Evolutionary conservation across 768 basidiomycete genomes (phyloP), one percentile per base, ranked within the genome.

Genomic region (Boletus barrowsii): DNA sequence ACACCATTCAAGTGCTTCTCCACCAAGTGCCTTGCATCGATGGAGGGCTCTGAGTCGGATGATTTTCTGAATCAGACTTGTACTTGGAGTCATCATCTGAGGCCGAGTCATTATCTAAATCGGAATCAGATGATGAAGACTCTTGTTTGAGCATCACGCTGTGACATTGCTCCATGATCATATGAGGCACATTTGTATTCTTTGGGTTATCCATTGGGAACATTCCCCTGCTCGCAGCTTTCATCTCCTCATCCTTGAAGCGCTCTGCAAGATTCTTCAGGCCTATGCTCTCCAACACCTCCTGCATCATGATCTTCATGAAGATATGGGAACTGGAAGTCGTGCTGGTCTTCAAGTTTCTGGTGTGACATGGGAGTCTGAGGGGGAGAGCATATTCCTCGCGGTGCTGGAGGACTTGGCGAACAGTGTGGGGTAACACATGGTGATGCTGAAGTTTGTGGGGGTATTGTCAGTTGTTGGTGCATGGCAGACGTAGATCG

Each of bases 201-300:
- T 96, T 97, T 0, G 97, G 97, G 55, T 94, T 85, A 72, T 98
- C 95, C 73, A 87, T 82, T 0, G 97, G 97, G 85, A 98, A 98
- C 87, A 99, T 90, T 40, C 83, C 83, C 42, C 75, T 77, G 68
- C 88, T 91, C 3, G 82, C 83, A 26, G 76, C 73, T 67, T 76
- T 84, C 43, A 98, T 76, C 62, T 93, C 90, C 9, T 88, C 83
- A 54, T 97, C 93, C 71, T 86, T 86, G 75, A 99, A 95, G 48
- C 97, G 76, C 69, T 94, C 92, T 9, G 86, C 84, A n/a, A 98
- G 74, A 35, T 69, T 79, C 70, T 90, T 90, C 66, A 97, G 68
- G 3, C 97, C 96, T 86, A 98, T 88, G 46, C 83, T 82, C 76
- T 98, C 97, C 77, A 87, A 87, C 79, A 98, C 85, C 73, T 99